Evolutionary conservation across 2,329 filamentous ascomycete genomes (phyloP).

Genomic region (Stromatinia cepivora): DNA sequence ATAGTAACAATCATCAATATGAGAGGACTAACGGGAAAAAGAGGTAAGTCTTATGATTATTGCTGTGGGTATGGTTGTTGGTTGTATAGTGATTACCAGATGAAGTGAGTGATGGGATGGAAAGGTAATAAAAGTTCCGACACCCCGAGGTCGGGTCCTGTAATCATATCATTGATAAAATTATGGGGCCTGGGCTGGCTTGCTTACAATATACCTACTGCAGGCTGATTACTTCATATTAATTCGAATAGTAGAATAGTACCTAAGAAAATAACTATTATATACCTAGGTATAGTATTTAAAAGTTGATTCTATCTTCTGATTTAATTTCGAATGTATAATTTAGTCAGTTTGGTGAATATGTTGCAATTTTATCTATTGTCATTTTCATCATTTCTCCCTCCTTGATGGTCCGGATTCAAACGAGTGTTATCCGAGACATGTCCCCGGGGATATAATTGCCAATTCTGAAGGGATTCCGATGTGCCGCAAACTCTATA

Average conservation of each 20-base stretch:
- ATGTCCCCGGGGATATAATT: neutral
- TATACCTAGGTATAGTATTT: neutral
- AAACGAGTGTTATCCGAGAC: slow-evolving; percentile 3
- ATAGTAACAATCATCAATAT: neutral
- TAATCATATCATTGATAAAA: slow-evolving; percentile 3
- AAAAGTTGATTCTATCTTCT: neutral
- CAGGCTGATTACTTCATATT: neutral
- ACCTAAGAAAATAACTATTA: neutral
- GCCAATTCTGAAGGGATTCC: neutral
- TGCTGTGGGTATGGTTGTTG: neutral
- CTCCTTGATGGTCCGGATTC: neutral
- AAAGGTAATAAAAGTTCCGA: neutral
- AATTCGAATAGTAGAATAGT: neutral
- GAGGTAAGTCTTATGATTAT: too few species aligned
- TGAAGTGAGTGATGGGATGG: neutral
- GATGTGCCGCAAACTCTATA: neutral
- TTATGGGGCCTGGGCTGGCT: neutral
- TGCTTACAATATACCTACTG: neutral
- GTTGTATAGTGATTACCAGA: neutral
- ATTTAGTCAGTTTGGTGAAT: neutral
- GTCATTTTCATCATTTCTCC: too few species aligned
- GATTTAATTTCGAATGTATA: neutral
- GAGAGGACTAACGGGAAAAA: neutral
- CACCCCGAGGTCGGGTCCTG: slow-evolving; percentile 7
- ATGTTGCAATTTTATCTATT: too few species aligned